phyloP scores from a whole-genome alignment of 2,329 filamentous ascomycete genomes.

The Pestalotiopsis fici region DNA sequence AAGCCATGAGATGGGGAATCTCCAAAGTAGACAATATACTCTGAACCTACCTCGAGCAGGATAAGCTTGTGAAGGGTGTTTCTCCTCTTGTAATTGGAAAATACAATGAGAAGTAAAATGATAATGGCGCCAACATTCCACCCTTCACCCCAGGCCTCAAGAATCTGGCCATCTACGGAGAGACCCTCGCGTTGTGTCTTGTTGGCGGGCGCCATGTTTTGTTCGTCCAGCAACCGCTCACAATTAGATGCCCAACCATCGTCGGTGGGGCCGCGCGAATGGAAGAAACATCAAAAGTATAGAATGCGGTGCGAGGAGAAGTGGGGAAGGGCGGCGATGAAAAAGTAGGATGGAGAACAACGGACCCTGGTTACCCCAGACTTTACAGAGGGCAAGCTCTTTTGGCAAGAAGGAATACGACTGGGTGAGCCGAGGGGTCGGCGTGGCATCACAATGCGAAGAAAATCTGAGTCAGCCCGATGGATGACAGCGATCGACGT shows the following conservation, averaged over 20 bases:
- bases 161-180: background rate
- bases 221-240: background rate
- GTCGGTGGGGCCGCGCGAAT: background rate
- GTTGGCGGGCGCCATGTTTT: background rate
- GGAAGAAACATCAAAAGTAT: background rate
- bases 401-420: background rate
- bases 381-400: background rate
- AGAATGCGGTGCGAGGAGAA: background rate
- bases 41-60: slow-evolving; percentile 41
- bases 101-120: slow-evolving; percentile 48
- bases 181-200: background rate
- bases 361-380: background rate
- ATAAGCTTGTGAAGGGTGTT: slow-evolving; percentile 52
- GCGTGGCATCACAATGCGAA: background rate
- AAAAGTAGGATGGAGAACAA: background rate
- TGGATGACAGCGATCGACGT: background rate
- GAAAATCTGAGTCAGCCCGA: background rate
- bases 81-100: slow-evolving; percentile 48
- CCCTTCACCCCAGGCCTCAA: background rate
- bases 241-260: background rate
- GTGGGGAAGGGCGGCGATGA: background rate
- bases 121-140: slow-evolving; percentile 40
- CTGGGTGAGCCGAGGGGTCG: background rate
- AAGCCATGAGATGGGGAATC: background rate
- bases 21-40: background rate